Base-by-base conservation (phyloP, 495 filamentous ascomycete species). In the Penicillium manginii region DNA sequence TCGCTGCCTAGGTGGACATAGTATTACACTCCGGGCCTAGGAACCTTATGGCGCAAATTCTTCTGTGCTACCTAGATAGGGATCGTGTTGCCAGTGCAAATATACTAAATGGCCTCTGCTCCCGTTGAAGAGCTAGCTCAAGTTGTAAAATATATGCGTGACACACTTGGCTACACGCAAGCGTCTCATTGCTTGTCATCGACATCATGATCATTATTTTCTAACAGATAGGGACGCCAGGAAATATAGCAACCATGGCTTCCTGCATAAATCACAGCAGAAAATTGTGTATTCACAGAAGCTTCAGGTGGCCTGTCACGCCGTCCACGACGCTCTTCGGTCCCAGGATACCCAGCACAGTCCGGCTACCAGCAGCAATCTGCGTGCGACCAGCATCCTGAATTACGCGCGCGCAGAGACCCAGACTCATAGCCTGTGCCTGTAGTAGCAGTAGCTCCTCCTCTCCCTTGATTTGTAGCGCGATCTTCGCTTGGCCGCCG, bases 331-430 rank as follows among this genome's bases (percentile, higher is more conserved):
- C 75, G 62, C 88, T 89, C 82, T 90, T 93, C 18, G 93, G 96
- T 7, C 88, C 94, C 37, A 96, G 86, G 58, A 98, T 82, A 4
- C 96, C 94, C 39, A 97, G 79, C 32, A 98, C 94, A 4, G 94
- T 98, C 66, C 88, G 81, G 67, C 90, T 96, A 17, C 96, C 93
- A 42, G 85, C 84, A n/a, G 88, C 93, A 75, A 98, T 96, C 85
- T 98, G 96, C 31, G 94, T 98, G 55, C 94, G 83, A 23, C 94
- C 94, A n/a, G 94, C 94, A 81, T 98, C 94, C 64, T 89, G 85
- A 50, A 98, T 91, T 32, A 96, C 86, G 70, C 90, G 86, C 46
- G 94, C 89, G 52, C 91, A 93, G 37, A 98, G 75, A 2, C 93
- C 94, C 52, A 97, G 67, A 66, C 88, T 91, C 46, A 90, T 79